Percentiles rank a stretch among this genome's conserved stretches.
Conservation (phyloP, 2,329 filamentous ascomycete species). For the Sphaerulina vaccinii region DNA sequence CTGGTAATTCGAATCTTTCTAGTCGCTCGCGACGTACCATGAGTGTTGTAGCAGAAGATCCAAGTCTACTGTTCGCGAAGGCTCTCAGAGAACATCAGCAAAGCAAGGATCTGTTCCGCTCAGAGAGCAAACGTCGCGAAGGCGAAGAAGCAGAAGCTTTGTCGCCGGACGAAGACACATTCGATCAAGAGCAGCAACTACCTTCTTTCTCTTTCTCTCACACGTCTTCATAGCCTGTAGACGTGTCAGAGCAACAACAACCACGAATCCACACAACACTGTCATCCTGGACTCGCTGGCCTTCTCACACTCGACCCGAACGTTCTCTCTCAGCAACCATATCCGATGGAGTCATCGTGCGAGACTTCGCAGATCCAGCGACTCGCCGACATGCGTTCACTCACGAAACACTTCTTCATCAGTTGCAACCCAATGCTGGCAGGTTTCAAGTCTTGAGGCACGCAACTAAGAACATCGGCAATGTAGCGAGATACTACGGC, state of each 20-base stretch:
- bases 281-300: constrained; percentile 47
- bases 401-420: constrained; percentile 6
- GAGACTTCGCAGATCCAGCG: constrained; percentile 16
- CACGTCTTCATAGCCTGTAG: constrained; percentile 10
- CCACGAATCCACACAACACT: constrained; percentile 29
- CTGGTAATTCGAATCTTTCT: constrained; percentile 4
- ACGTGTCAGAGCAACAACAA: constrained; percentile 2
- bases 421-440: constrained; percentile 3
- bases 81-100: constrained; percentile 13
- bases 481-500: constrained; percentile 46
- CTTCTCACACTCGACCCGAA: constrained; percentile 46
- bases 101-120: constrained; percentile 16
- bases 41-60: constrained; percentile 13
- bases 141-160: neutral
- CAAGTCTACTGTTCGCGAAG: constrained; percentile 12
- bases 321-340: constrained; percentile 43
- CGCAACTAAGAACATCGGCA: constrained; percentile 37
- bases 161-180: neutral
- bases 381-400: constrained; percentile 1
- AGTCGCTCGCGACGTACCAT: constrained; percentile 11
- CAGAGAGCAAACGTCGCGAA: constrained; percentile 14
- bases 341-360: constrained; percentile 39
- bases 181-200: neutral
- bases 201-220: neutral
- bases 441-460: constrained; percentile 14